Conservation (phyloP, 2,329 filamentous ascomycete genomes). For the Sclerotinia spermophila region DNA sequence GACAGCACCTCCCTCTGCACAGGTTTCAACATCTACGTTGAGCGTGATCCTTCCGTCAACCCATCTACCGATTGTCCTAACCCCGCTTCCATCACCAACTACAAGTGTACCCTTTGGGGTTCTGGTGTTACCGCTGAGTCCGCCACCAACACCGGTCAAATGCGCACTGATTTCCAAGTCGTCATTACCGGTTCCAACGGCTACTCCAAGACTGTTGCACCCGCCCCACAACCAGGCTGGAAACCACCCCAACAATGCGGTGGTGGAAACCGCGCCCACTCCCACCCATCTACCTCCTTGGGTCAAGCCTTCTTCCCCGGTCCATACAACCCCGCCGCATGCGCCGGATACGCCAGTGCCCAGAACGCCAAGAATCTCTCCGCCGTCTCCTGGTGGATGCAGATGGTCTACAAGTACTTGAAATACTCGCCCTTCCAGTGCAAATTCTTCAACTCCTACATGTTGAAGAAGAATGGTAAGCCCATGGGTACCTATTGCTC, state of each 20-base stretch:
- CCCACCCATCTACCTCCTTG: constrained; percentile 26
- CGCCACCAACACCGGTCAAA: constrained; percentile 38
- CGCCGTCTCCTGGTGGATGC: constrained; percentile 6
- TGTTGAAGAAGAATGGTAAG: constrained; percentile 40
- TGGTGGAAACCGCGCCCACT: constrained; percentile 20
- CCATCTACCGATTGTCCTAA: constrained; percentile 35
- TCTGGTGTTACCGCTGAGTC: constrained; percentile 28
- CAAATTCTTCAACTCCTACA: constrained; percentile 41
- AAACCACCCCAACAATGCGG: constrained; percentile 21
- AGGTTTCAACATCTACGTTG: constrained; percentile 38
- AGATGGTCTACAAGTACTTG: neutral
- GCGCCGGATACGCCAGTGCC: constrained; percentile 20
- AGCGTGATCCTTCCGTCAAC: constrained; percentile 37
- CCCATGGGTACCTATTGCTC: constrained; percentile 41
- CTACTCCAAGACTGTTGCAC: constrained; percentile 31
- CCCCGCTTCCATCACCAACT: constrained; percentile 35
- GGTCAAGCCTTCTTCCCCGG: constrained; percentile 27
- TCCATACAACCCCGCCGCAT: constrained; percentile 26
- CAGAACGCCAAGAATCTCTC: constrained; percentile 23
- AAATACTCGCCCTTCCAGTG: constrained; percentile 23
- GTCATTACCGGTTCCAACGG: constrained; percentile 44
- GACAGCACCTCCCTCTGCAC: constrained; percentile 29
- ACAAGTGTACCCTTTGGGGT: constrained; percentile 39
- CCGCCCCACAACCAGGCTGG: constrained; percentile 24
- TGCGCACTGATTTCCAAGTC: constrained; percentile 38